Evolutionary conservation across 371 early-diverging fungal species (phyloP).

Genomic region (Batkoa obscura): DNA sequence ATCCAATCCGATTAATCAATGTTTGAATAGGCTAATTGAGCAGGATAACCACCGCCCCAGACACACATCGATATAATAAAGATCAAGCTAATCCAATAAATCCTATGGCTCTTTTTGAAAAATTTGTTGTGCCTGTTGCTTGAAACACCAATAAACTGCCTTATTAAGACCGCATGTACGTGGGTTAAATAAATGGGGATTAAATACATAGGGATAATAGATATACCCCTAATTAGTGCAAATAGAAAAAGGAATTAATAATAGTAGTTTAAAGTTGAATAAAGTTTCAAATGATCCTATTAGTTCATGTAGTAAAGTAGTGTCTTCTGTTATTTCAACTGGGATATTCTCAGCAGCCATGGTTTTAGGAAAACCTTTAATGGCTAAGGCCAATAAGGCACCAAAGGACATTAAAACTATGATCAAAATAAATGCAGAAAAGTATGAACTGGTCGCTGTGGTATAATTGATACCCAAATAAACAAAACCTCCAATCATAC

Average conservation of each 20-base stretch:
- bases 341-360: constrained; percentile 33
- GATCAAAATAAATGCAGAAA: constrained; percentile 39
- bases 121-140: constrained; percentile 30
- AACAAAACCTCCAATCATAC: constrained; percentile 46
- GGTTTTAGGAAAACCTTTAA: constrained; percentile 35
- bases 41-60: constrained; percentile 36
- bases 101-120: constrained; percentile 26
- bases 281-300: constrained; percentile 33
- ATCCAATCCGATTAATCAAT: constrained; percentile 9
- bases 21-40: constrained; percentile 26
- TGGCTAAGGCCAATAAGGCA: constrained; percentile 19
- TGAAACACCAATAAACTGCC: constrained; percentile 50
- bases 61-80: constrained; percentile 18
- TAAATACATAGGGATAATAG: constrained; percentile 34
- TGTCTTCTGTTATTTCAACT: constrained; percentile 24
- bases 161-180: constrained; percentile 44
- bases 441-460: constrained; percentile 22
- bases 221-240: constrained; percentile 56
- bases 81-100: constrained; percentile 23
- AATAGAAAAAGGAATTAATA: constrained; percentile 41
- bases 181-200: constrained; percentile 27
- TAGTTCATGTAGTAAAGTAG: constrained; percentile 28
- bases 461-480: constrained; percentile 39
- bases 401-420: constrained; percentile 26
- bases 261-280: constrained; percentile 35